Base-by-base conservation (phyloP, 768 basidiomycete genomes). In the Amanita phalloides region DNA sequence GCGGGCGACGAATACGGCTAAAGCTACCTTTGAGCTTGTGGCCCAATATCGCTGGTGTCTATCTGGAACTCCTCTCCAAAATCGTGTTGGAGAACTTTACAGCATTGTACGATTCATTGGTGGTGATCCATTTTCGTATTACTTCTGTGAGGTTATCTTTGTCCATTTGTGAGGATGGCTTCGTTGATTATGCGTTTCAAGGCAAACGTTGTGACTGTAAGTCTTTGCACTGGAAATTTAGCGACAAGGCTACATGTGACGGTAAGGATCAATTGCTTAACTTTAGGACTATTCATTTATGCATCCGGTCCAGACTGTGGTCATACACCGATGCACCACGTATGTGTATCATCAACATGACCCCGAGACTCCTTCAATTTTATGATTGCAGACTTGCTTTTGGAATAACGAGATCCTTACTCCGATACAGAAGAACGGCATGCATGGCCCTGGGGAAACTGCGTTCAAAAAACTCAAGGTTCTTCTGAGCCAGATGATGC, bases 71-170 rank as follows among this genome's bases (percentile, higher is more conserved):
- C 95, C 95, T 0, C 71, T 99, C 7, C 95, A 99, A 66, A 97
- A 97, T 62, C 85, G 96, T 57, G 96, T 99, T n/a, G 96, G 96
- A 56, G 96, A 99, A 64, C 69, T 99, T 46, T 99, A 99, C 70
- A 96, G 93, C 64, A 77, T 96, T 38, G 80, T 97, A 42, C 75
- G 89, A 55, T 96, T 97, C 71, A 66, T 95, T 48, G 91, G 91
- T n/a, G 90, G 89, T 26, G 89, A 93, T 64, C 91, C 90, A 0
- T 93, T 90, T 63, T 84, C 90, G 3, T 88, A 78, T 66, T 95
- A 94, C 68, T 95, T 91, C 66, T 96, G 92, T 85, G 60, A 59
- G 85, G 26, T 37, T 32, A 51, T 45, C 6, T 14, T 26, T 56
- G 37, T 48, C 38, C 52, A 1, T 53, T 33, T 32, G 26, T 17